Percentiles rank a stretch among this genome's conserved stretches.
These are phyloP conservation scores for Viridothelium virens DNA, from an alignment of 495 filamentous ascomycete species.

Conservation along the genomic window DNA sequence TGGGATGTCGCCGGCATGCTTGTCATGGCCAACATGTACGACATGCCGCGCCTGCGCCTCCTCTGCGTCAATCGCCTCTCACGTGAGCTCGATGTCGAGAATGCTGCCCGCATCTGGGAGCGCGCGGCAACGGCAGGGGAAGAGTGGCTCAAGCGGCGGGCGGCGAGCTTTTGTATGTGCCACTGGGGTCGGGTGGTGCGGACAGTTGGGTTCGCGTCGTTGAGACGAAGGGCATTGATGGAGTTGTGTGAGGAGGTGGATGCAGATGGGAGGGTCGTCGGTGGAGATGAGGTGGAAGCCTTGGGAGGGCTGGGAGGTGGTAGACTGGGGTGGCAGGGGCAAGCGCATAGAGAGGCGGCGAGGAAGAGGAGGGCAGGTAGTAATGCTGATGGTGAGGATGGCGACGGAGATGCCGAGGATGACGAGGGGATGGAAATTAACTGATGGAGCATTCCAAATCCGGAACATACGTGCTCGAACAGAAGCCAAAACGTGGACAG, in stretches of 20 bases:
- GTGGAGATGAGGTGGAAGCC: conserved; percentile 75
- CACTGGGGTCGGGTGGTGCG: conserved; percentile 95
- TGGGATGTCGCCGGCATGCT: conserved; percentile 89
- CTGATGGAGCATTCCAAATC: conserved; percentile 26
- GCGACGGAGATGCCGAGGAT: conserved; percentile 53
- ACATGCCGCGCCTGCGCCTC: conserved; percentile 83
- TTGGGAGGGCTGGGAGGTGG: conserved; percentile 59
- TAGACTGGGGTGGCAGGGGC: conserved; percentile 49
- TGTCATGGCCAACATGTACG: conserved; percentile 95
- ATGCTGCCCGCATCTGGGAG: conserved; percentile 94
- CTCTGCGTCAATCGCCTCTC: conserved; percentile 82
- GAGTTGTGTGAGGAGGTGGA: conserved; percentile 92
- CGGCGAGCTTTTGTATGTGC: conserved; percentile 76
- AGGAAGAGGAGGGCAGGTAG: conserved; percentile 50
- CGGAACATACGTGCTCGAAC: not conserved
- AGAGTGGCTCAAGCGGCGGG: conserved; percentile 83
- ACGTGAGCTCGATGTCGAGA: conserved; percentile 84
- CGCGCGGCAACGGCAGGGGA: conserved; percentile 81
- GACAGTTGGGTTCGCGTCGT: conserved; percentile 72
- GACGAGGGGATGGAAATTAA: conserved; percentile 54
- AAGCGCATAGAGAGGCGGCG: conserved; percentile 38
- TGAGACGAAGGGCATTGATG: conserved; percentile 68
- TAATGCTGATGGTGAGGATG: conserved; percentile 46
- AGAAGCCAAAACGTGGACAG: not conserved
- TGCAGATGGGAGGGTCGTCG: conserved; percentile 76